Percentiles rank a stretch among this genome's conserved stretches.
Evolutionary conservation across 352 stramenopile genomes (phyloP).

Genomic region (Pythium rishiriense): DNA sequence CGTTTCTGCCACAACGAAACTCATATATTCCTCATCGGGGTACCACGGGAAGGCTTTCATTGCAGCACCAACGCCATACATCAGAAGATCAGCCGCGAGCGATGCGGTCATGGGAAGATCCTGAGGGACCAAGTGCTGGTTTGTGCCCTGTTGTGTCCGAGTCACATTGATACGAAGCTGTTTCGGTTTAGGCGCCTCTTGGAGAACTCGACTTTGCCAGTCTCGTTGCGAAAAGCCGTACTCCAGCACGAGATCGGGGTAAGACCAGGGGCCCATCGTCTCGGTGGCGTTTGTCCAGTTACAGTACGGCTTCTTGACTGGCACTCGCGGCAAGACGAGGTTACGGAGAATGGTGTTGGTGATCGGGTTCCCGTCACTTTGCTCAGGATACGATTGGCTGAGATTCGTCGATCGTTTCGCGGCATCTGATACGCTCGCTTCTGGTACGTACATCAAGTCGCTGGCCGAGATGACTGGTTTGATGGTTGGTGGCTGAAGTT

Average conservation of each 20-base stretch:
- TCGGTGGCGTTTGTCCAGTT: background rate
- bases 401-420: background rate
- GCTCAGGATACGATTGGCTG: background rate
- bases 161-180: constrained; percentile 7
- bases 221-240: constrained; percentile 6
- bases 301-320: background rate
- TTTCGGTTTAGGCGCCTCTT: background rate
- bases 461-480: background rate
- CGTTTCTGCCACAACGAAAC: no score
- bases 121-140: background rate
- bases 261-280: background rate
- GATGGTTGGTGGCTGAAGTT: background rate
- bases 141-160: background rate
- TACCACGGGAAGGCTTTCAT: background rate
- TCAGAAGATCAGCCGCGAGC: constrained; percentile 7
- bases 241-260: background rate
- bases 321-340: background rate
- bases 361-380: background rate
- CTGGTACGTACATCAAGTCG: background rate
- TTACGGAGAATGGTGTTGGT: background rate
- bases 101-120: constrained; percentile 22
- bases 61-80: background rate
- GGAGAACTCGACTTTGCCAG: constrained; percentile 5
- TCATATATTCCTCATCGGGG: no score
- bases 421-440: background rate